Percentiles rank a stretch among this genome's conserved stretches.
These are phyloP conservation scores for Fusarium burgessii DNA, from an alignment of 2,329 filamentous ascomycete species.

Conservation along the genomic window DNA sequence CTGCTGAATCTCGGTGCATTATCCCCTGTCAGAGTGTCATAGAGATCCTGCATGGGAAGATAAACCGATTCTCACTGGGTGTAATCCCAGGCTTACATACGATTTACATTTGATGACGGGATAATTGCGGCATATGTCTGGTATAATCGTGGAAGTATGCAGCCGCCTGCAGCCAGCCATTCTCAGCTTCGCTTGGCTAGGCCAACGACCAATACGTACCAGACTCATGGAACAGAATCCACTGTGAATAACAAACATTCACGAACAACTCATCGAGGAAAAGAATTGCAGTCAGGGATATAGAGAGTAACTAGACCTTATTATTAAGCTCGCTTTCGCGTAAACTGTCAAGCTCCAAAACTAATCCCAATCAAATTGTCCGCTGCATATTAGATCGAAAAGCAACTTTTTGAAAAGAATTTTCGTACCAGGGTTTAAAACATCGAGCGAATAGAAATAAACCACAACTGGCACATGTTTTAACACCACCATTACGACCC, in stretches of 20 bases:
- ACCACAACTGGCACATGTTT: conserved; percentile 2
- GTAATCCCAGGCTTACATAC: conserved; percentile 11
- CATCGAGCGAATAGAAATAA: conserved; percentile 9
- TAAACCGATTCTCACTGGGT: conserved; percentile 11
- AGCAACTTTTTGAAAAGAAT: conserved; percentile 11
- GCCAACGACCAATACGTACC: neutral
- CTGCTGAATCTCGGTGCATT: neutral
- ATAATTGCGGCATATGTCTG: conserved; percentile 13
- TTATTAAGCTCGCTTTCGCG: conserved; percentile 12
- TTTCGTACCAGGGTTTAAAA: conserved; percentile 21
- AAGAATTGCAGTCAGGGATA: conserved; percentile 1
- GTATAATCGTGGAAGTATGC: conserved; percentile 4
- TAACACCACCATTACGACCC: conserved; percentile 1
- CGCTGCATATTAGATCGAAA: conserved; percentile 9
- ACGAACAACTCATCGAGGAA: neutral
- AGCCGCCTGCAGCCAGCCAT: neutral
- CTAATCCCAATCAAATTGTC: conserved; percentile 9
- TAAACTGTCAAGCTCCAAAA: neutral
- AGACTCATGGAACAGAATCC: conserved; percentile 3
- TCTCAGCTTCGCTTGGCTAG: conserved; percentile 1
- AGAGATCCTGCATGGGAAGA: conserved; percentile 28
- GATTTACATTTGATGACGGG: conserved; percentile 27
- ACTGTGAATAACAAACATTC: neutral
- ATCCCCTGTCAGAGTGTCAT: conserved; percentile 25
- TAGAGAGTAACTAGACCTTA: neutral